A percentile compares a stretch with the other conserved stretches of the same genome.
Conservation (phyloP, 1,139 yeast species). For the Candida pseudoviswanathii region DNA sequence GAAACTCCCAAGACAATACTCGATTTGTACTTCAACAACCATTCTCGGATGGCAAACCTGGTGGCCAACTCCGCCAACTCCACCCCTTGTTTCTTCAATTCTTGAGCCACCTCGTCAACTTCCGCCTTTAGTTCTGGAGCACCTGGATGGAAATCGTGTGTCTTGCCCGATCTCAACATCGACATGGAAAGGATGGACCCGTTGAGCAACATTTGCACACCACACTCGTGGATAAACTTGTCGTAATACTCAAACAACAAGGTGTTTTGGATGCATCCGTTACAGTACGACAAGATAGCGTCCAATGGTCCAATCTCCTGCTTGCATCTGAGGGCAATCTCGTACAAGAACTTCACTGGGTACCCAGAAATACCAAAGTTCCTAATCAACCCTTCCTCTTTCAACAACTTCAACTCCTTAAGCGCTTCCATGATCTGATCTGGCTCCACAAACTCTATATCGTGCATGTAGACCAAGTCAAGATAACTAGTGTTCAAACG, state of each 20-base stretch:
- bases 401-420: slow-evolving; percentile 56
- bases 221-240: slow-evolving; percentile 53
- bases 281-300: slow-evolving; percentile 75
- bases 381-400: slow-evolving; percentile 62
- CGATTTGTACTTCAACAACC: slow-evolving; percentile 48
- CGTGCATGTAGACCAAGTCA: slow-evolving; percentile 86
- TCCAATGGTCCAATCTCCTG: slow-evolving; percentile 58
- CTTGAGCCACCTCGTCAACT: slow-evolving; percentile 56
- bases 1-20: slow-evolving; percentile 79
- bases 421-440: slow-evolving; percentile 64
- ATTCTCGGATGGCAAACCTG: slow-evolving; percentile 66
- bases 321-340: slow-evolving; percentile 44
- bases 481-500: slow-evolving; percentile 67
- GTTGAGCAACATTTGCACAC: slow-evolving; percentile 61
- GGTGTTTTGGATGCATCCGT: slow-evolving; percentile 84
- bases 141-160: slow-evolving; percentile 85
- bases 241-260: slow-evolving; percentile 50
- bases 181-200: slow-evolving; percentile 94
- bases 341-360: slow-evolving; percentile 69
- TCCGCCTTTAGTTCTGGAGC: slow-evolving; percentile 54
- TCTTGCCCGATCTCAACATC: slow-evolving; percentile 63
- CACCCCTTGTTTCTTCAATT: slow-evolving; percentile 40
- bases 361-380: slow-evolving; percentile 86
- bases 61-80: slow-evolving; percentile 85
- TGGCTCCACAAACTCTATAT: slow-evolving; percentile 75